These are phyloP conservation scores for Nidularia sp. DNA, from an alignment of 768 basidiomycete genomes.

Conservation along the genomic window DNA sequence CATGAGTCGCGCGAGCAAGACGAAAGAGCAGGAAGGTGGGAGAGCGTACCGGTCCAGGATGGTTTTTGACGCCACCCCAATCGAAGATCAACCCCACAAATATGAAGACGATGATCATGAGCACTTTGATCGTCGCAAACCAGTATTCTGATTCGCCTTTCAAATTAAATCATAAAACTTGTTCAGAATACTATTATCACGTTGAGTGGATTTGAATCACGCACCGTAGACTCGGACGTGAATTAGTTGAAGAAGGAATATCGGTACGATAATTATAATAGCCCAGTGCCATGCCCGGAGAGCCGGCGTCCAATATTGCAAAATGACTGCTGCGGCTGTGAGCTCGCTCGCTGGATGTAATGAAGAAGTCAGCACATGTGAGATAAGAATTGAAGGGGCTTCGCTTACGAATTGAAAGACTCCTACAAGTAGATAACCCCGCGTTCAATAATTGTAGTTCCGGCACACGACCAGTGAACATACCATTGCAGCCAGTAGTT, in stretches of 20 bases:
- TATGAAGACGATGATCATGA: conserved; percentile 60
- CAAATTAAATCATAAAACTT: no score
- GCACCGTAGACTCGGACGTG: conserved; percentile 54
- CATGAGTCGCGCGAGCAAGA: conserved; percentile 3
- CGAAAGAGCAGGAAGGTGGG: not conserved
- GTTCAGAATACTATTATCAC: not conserved
- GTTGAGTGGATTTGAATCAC: conserved; percentile 3
- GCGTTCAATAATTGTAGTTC: not conserved
- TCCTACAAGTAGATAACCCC: conserved; percentile 9
- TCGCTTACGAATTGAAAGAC: conserved; percentile 15
- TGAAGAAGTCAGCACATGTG: not conserved
- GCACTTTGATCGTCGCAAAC: conserved; percentile 61
- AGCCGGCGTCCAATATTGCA: conserved; percentile 46
- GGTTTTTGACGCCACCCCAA: conserved; percentile 55
- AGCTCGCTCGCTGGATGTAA: conserved; percentile 44
- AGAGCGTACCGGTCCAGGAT: conserved; percentile 56
- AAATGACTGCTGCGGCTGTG: conserved; percentile 52
- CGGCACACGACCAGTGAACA: conserved; percentile 13
- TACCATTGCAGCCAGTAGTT: conserved; percentile 53
- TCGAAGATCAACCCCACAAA: conserved; percentile 58
- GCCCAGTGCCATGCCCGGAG: conserved; percentile 45
- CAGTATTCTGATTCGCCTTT: conserved; percentile 61
- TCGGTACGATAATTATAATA: conserved; percentile 47
- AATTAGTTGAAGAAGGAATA: conserved; percentile 51
- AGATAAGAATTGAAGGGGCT: not conserved